Evolutionary conservation across 129 eudicot species (phyloP).

Genomic region (Apium graveolens): DNA sequence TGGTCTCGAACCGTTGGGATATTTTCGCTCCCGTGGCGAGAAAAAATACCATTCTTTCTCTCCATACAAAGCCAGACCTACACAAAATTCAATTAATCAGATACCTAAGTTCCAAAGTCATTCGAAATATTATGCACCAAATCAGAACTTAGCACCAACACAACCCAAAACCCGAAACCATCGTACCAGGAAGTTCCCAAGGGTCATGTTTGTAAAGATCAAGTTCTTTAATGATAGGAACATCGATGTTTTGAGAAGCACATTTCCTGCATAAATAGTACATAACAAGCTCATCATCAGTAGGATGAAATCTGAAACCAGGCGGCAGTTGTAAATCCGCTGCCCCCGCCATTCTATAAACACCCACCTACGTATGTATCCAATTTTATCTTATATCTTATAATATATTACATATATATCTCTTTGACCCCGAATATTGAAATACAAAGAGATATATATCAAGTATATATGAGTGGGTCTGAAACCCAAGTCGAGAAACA

Average conservation of each 20-base stretch:
- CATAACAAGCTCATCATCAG: conserved; percentile 61
- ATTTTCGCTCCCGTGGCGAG: conserved; percentile 60
- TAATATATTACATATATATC: background rate
- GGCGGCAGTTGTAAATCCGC: conserved; percentile 39
- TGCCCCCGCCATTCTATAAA: conserved; percentile 21
- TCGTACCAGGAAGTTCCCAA: conserved; percentile 54
- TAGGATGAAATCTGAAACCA: conserved; percentile 62
- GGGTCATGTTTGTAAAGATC: conserved; percentile 66
- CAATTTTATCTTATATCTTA: no score
- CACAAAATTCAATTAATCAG: conserved; percentile 3
- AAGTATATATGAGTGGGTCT: background rate
- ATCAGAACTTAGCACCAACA: no score
- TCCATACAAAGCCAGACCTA: conserved; percentile 53
- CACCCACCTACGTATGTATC: no score
- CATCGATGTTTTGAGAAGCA: conserved; percentile 40
- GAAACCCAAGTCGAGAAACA: conserved; percentile 27
- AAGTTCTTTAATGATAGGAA: conserved; percentile 50
- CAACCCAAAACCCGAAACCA: background rate
- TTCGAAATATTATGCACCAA: no score
- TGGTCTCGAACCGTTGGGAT: conserved; percentile 67
- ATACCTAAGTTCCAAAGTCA: no score
- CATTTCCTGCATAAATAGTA: conserved; percentile 49
- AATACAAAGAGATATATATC: background rate
- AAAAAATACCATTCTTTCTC: conserved; percentile 75
- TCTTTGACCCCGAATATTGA: background rate